Base-by-base conservation (phyloP, 495 filamentous ascomycete species). In the Bathelium albidoporum region DNA sequence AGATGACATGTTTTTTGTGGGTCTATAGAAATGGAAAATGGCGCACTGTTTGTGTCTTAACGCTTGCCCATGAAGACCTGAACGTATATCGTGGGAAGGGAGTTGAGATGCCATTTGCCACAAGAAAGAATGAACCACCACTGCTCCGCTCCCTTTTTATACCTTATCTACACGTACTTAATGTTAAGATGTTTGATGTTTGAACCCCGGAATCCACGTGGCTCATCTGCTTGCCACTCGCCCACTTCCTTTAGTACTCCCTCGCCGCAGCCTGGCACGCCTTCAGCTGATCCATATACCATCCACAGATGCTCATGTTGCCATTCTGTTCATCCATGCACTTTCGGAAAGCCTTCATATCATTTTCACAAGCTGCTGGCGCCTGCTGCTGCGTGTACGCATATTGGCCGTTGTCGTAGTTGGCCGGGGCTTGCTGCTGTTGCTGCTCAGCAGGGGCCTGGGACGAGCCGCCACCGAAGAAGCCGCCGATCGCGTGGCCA, bases 271-370 rank as follows among this genome's bases (percentile, higher is more conserved):
- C 78, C 83, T 97, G 93, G 82, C 93, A 97, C 59, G 93, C 90
- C 82, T 96, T 96, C 74, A 98, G 80, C 83, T 98, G 94, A 76
- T 97, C 93, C 70, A 98, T 76, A 74, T 98, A 98, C 94, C 94
- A 98, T 66, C 87, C 85, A 79, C 94, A 98, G 70, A 96, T 96
- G 74, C 88, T 86, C 87, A 97, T 86, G 75, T 94, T 88, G 62
- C 95, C 95, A 70, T 84, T 75, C 75, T 98, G 87, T 69, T 98
- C 87, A 72, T 97, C 91, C 84, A 98, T 85, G 83, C 94, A 98
- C 77, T 87, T 85, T 66, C 90, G 90, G 84, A 98, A 96, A 76
- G 81, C 82, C 75, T 84, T 85, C 31, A 90, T 87, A 68, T 95
- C 91, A 16, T 78, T 82, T 62, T 85, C 83, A 77, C 94, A 98